Evolutionary conservation across 345 rosid species (phyloP).

Genomic region (Xanthoceras sorbifolium): DNA sequence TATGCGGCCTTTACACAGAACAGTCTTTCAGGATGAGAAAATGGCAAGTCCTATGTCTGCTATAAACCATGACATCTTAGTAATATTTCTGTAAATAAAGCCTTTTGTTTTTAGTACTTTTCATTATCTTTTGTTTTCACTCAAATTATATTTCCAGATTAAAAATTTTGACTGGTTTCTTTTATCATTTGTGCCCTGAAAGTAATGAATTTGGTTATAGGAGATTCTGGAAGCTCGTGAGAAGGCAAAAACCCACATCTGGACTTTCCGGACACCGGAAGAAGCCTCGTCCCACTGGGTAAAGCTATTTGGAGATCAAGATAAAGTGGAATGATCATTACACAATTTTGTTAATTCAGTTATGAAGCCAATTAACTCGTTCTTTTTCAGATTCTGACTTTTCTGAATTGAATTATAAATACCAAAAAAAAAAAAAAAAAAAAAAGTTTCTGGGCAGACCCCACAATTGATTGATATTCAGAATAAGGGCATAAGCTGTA

Average conservation of each 20-base stretch:
- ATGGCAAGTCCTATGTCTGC: not conserved
- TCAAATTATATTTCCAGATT: not conserved
- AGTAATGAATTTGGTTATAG: constrained; percentile 40
- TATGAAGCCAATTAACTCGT: not conserved
- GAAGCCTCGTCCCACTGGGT: constrained; percentile 73
- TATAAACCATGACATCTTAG: not conserved
- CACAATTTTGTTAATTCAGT: not conserved
- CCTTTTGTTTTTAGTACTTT: not conserved
- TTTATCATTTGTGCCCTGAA: not conserved
- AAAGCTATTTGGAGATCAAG: constrained; percentile 60
- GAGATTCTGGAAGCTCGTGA: constrained; percentile 60
- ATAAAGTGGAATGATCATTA: constrained; percentile 38
- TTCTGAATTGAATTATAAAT: too few species aligned
- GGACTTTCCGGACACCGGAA: constrained; percentile 69
- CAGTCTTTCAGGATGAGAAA: not conserved
- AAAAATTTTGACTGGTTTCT: too few species aligned
- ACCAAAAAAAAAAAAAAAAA: too few species aligned
- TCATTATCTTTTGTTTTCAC: not conserved
- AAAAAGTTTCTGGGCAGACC: too few species aligned
- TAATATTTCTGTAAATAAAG: not conserved
- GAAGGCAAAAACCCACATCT: constrained; percentile 61
- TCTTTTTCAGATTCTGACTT: not conserved
- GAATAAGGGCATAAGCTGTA: not conserved
- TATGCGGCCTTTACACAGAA: not conserved
- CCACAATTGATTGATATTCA: not conserved